Evolutionary conservation across 1,139 yeast genomes (phyloP), one percentile per base, ranked within the genome.

Genomic region (Pichia sp.): DNA sequence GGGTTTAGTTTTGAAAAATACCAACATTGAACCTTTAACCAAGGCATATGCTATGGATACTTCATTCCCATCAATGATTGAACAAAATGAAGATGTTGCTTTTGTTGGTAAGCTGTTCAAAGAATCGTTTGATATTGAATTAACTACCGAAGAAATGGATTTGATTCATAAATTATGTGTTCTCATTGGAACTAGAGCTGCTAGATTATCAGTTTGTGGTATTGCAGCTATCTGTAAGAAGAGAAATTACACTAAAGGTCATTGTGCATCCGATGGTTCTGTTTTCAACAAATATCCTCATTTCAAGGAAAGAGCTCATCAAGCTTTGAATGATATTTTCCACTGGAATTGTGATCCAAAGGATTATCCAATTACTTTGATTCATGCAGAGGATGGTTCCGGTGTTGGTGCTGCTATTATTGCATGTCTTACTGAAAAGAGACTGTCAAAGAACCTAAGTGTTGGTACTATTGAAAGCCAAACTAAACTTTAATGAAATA

Each of bases 351-450:
- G 64, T 44, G 66, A 67, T 45, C 68, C 73, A 40, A 61, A 68
- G 52, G 79, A 81, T 53, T 85, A 85, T 62, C 97, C 97, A 53
- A 79, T 92, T 60, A 67, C 72, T 52, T 77, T 90, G 58, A 85
- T 85, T 38, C 84, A 90, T 46, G 97, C 98, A 52, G 97, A 90
- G 68, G 98, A 92, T 69, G 98, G 98, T 56, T 82, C 95, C 45
- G 98, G 97, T 68, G 97, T 85, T 39, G 97, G 97, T 60, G 97
- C 97, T 45, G 98, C 97, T 43, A 77, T 92, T 56, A 90, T 90
- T 67, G 97, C 97, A 45, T 97, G 97, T 47, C 76, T 90, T 67
- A 85, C 97, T 46, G 79, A 82, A 65, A 71, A 78, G 65, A 81
- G 97, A 70, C 69, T 85, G 59, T 69, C 71, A 44, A 71, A 75